phyloP scores from a whole-genome alignment of 257 asterid species.

The Capsicum rhomboideum region DNA sequence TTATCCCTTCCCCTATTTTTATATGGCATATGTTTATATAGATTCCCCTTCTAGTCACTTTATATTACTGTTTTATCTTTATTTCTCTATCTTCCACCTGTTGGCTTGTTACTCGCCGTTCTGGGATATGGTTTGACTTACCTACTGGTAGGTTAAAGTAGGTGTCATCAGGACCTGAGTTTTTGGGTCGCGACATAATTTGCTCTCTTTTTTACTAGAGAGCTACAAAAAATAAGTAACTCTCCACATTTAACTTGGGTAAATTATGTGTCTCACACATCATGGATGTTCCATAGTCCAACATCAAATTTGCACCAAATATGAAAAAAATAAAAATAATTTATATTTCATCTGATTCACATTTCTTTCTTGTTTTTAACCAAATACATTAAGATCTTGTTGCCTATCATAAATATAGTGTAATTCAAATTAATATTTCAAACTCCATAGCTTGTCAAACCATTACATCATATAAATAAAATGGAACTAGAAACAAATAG shows the following conservation, averaged over 20 bases:
- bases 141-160: too few relatives aligned
- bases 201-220: background rate
- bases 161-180: too few relatives aligned
- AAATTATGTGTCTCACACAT: background rate
- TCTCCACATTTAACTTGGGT: background rate
- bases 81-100: too few relatives aligned
- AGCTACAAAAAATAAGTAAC: background rate
- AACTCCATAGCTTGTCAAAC: background rate
- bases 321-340: background rate
- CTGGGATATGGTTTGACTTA: too few relatives aligned
- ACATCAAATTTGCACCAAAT: background rate
- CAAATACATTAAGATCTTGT: background rate
- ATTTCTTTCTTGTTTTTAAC: background rate
- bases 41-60: too few relatives aligned
- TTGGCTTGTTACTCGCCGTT: too few relatives aligned
- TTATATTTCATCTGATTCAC: background rate
- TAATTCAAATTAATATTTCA: background rate
- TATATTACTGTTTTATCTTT: too few relatives aligned
- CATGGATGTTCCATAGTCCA: background rate
- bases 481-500: too few relatives aligned
- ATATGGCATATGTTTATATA: too few relatives aligned
- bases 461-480: background rate
- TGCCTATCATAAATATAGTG: background rate
- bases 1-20: too few relatives aligned
- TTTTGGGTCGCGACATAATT: too few relatives aligned